Evolutionary conservation across 371 early-diverging fungal genomes (phyloP).

Genomic region (Lichtheimia hyalospora): DNA sequence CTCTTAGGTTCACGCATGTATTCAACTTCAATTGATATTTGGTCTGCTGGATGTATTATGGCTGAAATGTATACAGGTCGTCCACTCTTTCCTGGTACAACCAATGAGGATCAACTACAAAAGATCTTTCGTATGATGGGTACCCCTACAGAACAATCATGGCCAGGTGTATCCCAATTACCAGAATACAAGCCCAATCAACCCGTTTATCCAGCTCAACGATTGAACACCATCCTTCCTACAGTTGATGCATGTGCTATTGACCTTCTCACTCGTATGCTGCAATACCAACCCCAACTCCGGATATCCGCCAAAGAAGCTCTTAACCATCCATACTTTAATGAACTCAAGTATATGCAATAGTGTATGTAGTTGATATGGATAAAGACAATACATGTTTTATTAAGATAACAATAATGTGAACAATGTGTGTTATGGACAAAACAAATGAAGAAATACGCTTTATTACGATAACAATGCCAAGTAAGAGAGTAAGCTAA

Average conservation of each 20-base stretch:
- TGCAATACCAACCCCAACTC: constrained; percentile 82
- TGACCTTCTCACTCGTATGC: constrained; percentile 74
- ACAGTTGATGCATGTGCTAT: constrained; percentile 76
- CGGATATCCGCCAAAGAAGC: constrained; percentile 86
- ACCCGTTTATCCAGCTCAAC: constrained; percentile 68
- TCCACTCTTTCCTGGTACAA: constrained; percentile 95
- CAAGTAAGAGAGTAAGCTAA: constrained; percentile 1
- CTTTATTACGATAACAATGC: background rate
- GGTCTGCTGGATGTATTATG: constrained; percentile 99
- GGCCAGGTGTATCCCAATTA: constrained; percentile 86
- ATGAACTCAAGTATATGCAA: constrained; percentile 47
- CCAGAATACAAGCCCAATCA: constrained; percentile 87
- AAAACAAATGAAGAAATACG: background rate
- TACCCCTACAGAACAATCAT: constrained; percentile 83
- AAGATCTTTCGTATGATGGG: constrained; percentile 89
- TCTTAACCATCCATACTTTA: constrained; percentile 79
- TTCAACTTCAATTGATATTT: constrained; percentile 97
- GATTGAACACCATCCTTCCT: constrained; percentile 68
- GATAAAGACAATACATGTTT: too few species aligned
- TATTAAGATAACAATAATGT: too few species aligned
- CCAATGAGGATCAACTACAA: constrained; percentile 87
- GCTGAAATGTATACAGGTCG: constrained; percentile 93
- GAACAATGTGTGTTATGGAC: constrained; percentile 5
- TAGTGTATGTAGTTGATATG: constrained; percentile 9
- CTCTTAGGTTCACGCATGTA: constrained; percentile 95